Conservation (phyloP, 2,329 filamentous ascomycete species). For the Phoma sp. region DNA sequence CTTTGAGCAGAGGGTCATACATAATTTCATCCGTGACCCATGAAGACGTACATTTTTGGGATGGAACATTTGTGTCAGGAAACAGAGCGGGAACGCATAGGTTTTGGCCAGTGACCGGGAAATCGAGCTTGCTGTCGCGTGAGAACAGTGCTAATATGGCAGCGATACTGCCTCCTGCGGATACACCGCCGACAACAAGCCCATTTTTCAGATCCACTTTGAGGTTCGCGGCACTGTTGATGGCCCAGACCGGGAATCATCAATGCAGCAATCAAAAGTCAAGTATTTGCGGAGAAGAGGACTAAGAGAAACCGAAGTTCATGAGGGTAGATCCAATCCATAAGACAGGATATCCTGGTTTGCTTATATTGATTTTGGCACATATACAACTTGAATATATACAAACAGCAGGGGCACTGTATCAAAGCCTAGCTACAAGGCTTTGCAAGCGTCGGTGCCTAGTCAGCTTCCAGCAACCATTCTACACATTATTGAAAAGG, state of each 20-base stretch:
- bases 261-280: slow-evolving; percentile 40
- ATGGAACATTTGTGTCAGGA: slow-evolving; percentile 48
- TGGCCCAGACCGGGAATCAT: slow-evolving; percentile 52
- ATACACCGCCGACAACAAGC: slow-evolving; percentile 59
- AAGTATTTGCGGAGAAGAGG: neutral
- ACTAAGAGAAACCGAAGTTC: no score
- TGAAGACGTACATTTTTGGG: slow-evolving; percentile 49
- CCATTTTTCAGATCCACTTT: slow-evolving; percentile 52
- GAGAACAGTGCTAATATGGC: slow-evolving; percentile 54
- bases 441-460: no score
- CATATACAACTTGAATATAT: no score
- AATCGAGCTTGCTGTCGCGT: slow-evolving; percentile 49
- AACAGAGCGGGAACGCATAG: slow-evolving; percentile 56
- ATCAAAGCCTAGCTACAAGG: no score
- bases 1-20: slow-evolving; percentile 33
- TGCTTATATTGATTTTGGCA: no score
- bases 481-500: no score
- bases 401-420: no score
- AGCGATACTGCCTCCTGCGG: slow-evolving; percentile 61
- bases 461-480: no score
- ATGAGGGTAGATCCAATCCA: no score
- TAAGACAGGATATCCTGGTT: no score
- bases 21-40: slow-evolving; percentile 43
- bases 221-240: slow-evolving; percentile 36
- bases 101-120: slow-evolving; percentile 54